A percentile compares a stretch with the other conserved stretches of the same genome.
Evolutionary conservation across 73 alveolate genomes (phyloP).

Genomic region (Tetrahymena elliotti): DNA sequence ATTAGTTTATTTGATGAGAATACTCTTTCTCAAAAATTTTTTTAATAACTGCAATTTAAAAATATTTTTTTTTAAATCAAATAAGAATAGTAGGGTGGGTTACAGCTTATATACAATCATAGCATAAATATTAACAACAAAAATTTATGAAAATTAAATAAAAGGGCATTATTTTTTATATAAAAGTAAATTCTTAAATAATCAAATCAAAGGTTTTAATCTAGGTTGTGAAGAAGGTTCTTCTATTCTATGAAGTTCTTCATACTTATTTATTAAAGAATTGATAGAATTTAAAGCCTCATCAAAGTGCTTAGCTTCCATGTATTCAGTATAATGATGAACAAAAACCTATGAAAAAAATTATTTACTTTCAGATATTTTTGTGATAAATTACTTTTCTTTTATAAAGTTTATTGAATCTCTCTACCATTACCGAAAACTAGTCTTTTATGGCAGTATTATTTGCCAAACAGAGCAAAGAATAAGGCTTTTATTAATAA

Average conservation of each 20-base stretch:
- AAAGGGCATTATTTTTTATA: too few species aligned
- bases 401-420: slow-evolving; percentile 29
- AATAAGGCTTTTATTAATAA: not conserved
- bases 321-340: slow-evolving; percentile 14
- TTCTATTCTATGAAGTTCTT: slow-evolving; percentile 12
- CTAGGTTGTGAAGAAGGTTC: not conserved
- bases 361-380: not conserved
- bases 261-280: slow-evolving; percentile 17
- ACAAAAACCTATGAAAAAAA: not conserved
- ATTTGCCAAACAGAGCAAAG: slow-evolving; percentile 31
- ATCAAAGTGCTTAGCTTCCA: slow-evolving; percentile 34
- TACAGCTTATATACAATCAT: too few species aligned
- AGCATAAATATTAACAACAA: too few species aligned
- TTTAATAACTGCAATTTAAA: too few species aligned
- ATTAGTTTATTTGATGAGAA: too few species aligned
- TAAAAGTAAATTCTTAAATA: not conserved
- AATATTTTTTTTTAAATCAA: too few species aligned
- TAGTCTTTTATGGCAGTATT: slow-evolving; percentile 24
- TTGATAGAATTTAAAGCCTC: slow-evolving; percentile 25
- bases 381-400: not conserved
- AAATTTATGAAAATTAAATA: too few species aligned
- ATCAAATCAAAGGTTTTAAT: not conserved
- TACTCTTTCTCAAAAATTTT: too few species aligned
- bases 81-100: too few species aligned
- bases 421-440: not conserved